phyloP scores from a whole-genome alignment of 2,329 filamentous ascomycete species.

The Akanthomyces uredinophilus region DNA sequence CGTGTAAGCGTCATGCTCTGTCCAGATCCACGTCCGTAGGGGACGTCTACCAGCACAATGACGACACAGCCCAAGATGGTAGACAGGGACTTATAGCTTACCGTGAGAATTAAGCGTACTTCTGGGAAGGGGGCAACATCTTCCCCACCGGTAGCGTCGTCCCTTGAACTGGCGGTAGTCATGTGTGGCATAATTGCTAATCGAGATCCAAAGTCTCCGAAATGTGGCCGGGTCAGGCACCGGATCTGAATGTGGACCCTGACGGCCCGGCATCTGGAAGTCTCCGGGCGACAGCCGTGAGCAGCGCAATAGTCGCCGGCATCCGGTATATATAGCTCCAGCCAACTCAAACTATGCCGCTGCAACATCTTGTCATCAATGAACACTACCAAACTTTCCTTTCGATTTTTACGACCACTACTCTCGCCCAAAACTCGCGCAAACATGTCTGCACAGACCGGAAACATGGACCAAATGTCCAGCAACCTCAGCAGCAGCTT shows the following conservation, averaged over 20 bases:
- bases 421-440: not conserved
- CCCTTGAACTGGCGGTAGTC: not conserved
- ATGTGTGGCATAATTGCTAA: not conserved
- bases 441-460: not conserved
- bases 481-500: slow-evolving; percentile 7
- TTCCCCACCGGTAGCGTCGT: too few species aligned
- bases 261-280: not conserved
- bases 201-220: slow-evolving; percentile 9
- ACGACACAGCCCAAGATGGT: too few species aligned
- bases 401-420: not conserved
- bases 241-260: not conserved
- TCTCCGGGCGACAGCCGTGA: not conserved
- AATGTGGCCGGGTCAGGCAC: not conserved
- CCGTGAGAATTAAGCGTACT: too few species aligned
- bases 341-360: not conserved
- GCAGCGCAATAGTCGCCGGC: slow-evolving; percentile 4
- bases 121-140: too few species aligned
- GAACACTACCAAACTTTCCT: not conserved
- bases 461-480: not conserved
- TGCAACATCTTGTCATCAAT: not conserved
- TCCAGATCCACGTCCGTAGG: too few species aligned
- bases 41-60: too few species aligned
- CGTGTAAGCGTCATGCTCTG: too few species aligned
- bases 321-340: not conserved
- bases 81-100: too few species aligned